Conservation (phyloP, 139 green algal genomes). For the Chlorokybus atmophyticus region DNA sequence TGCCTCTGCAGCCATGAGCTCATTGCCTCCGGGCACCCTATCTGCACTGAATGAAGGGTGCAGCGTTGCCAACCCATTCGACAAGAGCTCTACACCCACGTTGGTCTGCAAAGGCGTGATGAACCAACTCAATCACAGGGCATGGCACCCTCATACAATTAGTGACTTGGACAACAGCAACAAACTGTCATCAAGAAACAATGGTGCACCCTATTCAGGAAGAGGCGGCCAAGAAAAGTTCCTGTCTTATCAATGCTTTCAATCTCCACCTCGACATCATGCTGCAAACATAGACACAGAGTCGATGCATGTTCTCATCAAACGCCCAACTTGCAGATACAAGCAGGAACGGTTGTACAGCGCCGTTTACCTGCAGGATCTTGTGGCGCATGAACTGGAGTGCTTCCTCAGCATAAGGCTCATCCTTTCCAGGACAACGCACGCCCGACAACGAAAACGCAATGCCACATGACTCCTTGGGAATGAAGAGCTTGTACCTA, state of each 20-base stretch:
- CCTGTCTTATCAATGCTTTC: slow-evolving; percentile 70
- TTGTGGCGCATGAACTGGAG: slow-evolving; percentile 58
- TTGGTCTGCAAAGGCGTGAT: too few relatives aligned
- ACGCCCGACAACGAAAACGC: slow-evolving; percentile 77
- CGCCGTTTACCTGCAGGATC: slow-evolving; percentile 27
- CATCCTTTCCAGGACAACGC: slow-evolving; percentile 44
- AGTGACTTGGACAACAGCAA: too few relatives aligned
- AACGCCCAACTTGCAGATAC: too few relatives aligned
- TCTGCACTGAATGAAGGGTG: slow-evolving; percentile 49
- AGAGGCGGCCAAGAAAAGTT: slow-evolving; percentile 74
- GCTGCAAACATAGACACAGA: slow-evolving; percentile 57
- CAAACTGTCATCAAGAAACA: too few relatives aligned
- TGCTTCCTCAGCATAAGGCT: slow-evolving; percentile 74
- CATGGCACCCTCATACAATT: too few relatives aligned
- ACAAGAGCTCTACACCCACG: slow-evolving; percentile 56
- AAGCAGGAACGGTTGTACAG: too few relatives aligned
- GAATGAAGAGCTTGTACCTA: slow-evolving; percentile 68
- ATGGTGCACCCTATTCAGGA: neutral
- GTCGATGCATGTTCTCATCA: too few relatives aligned
- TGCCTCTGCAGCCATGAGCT: slow-evolving; percentile 52
- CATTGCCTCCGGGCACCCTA: slow-evolving; percentile 19
- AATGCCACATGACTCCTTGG: slow-evolving; percentile 74
- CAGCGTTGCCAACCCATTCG: slow-evolving; percentile 62
- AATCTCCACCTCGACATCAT: slow-evolving; percentile 58
- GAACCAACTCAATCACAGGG: too few relatives aligned